These are phyloP conservation scores for Halophytophthora batemanensis DNA, from an alignment of 352 stramenopile species.

Conservation along the genomic window DNA sequence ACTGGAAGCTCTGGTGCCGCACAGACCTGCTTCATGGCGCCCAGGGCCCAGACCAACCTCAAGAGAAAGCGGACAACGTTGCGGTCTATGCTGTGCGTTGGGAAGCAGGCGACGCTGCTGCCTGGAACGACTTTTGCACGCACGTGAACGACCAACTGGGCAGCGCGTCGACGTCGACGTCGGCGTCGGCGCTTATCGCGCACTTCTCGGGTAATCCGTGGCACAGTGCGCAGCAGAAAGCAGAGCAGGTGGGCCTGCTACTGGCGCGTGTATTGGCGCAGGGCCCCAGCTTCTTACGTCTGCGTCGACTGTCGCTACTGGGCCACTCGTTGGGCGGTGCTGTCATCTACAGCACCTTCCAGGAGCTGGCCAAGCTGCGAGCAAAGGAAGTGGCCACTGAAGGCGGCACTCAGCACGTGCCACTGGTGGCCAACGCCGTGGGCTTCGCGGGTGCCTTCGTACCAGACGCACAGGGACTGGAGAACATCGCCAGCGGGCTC, in stretches of 20 bases:
- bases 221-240: constrained; percentile 81
- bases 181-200: constrained; percentile 52
- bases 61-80: constrained; percentile 19
- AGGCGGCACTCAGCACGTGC: constrained; percentile 1
- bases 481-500: constrained; percentile 33
- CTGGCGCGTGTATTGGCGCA: constrained; percentile 65
- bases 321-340: constrained; percentile 79
- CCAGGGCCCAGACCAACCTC: too few relatives aligned
- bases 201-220: constrained; percentile 83
- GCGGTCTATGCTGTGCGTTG: constrained; percentile 74
- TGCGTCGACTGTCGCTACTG: constrained; percentile 61
- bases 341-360: constrained; percentile 69
- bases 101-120: constrained; percentile 68
- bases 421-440: constrained; percentile 47
- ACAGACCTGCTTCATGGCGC: too few relatives aligned
- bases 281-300: constrained; percentile 42
- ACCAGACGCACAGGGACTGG: constrained; percentile 31
- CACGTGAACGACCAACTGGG: constrained; percentile 65
- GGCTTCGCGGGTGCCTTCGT: constrained; percentile 76
- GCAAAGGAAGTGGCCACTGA: constrained; percentile 7
- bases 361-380: constrained; percentile 57
- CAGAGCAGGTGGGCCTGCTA: constrained; percentile 67
- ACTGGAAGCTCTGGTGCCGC: constrained; percentile 62
- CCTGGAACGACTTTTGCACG: constrained; percentile 79
- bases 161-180: too few relatives aligned